These are phyloP conservation scores for Lepidopterella palustris DNA, from an alignment of 495 filamentous ascomycete genomes.

Conservation along the genomic window DNA sequence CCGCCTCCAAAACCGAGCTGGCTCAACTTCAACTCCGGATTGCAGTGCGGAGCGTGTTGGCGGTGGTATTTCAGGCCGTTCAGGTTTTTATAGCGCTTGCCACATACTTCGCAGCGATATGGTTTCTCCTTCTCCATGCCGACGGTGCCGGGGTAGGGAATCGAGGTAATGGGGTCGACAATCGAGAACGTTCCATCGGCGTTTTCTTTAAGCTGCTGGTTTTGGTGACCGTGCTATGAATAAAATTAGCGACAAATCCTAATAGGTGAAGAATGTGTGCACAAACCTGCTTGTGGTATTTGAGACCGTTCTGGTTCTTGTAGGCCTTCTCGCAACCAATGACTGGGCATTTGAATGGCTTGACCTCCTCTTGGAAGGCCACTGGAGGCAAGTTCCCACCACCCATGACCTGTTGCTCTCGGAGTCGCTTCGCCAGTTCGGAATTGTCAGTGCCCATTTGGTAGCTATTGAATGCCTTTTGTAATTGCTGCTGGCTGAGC, in stretches of 20 bases:
- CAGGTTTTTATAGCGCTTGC: slow-evolving; percentile 98
- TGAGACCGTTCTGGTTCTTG: slow-evolving; percentile 98
- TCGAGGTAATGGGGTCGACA: slow-evolving; percentile 89
- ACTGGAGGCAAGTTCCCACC: slow-evolving; percentile 29
- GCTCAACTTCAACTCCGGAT: slow-evolving; percentile 35
- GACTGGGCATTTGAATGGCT: slow-evolving; percentile 95
- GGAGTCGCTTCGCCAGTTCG: slow-evolving; percentile 60
- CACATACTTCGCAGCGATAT: slow-evolving; percentile 91
- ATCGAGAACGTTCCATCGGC: slow-evolving; percentile 96
- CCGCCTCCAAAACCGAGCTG: slow-evolving; percentile 14
- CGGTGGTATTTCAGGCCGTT: slow-evolving; percentile 52
- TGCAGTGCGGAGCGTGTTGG: slow-evolving; percentile 37
- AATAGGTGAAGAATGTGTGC: background rate
- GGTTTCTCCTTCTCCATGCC: slow-evolving; percentile 99
- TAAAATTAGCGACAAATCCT: slow-evolving; percentile 36
- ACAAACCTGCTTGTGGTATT: slow-evolving; percentile 73
- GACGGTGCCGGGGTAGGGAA: slow-evolving; percentile 88
- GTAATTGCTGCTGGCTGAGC: slow-evolving; percentile 47
- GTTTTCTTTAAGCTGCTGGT: slow-evolving; percentile 91
- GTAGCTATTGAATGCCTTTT: slow-evolving; percentile 59
- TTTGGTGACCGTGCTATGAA: slow-evolving; percentile 81
- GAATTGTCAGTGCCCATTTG: slow-evolving; percentile 64
- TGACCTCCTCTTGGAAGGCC: slow-evolving; percentile 57
- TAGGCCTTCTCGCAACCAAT: slow-evolving; percentile 99
- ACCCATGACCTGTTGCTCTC: slow-evolving; percentile 68